Base-by-base conservation (phyloP, 495 filamentous ascomycete genomes). In the Tuber aestivum region DNA sequence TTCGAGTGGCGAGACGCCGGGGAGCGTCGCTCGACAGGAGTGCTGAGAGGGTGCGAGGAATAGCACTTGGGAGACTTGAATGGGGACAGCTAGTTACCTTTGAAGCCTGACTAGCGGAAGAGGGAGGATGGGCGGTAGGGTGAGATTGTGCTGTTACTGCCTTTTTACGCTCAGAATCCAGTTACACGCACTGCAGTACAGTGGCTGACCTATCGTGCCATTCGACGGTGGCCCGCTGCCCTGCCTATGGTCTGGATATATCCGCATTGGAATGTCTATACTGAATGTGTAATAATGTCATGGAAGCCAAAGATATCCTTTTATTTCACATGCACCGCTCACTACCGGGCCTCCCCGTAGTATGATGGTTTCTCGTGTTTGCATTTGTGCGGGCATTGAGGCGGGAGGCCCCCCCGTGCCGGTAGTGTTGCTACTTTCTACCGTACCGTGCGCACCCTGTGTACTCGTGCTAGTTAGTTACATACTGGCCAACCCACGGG, bases 71-170 rank as follows among this genome's bases (percentile, higher is more conserved):
- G n/a, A 65, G 56, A 14, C n/a, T 65, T 65, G 56, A 32, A 16
- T 14, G 14, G 50, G 50, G 50, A 61, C 32, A 32, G 50, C 32
- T 3, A 32, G 56, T 65, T 65, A 65, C 56, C 56, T 32, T 27
- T 65, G 56, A 32, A 18, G n/a, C 12, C 27, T 32, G 12, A 65
- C 56, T 65, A 27, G 56, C 56, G 56, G 56, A 65, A 65, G 56
- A 65, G 56, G 56, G n/a, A 65, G 27, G 2, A 32, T 65, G 14
- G 56, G 27, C n/a, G 56, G 56, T 12, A 65, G 56, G 56, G 10
- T 65, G 56, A 65, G 56, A 32, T 65, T 65, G 12, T 32, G 23
- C 27, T 65, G 56, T 65, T 65, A 65, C 56, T 65, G 56, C 56
- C 56, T 65, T 65, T 65, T 32, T 65, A 32, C 56, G n/a, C 56